Percentiles rank a stretch among this genome's conserved stretches.
Conservation (phyloP, 2,329 filamentous ascomycete species). For the Pyricularia grisea region DNA sequence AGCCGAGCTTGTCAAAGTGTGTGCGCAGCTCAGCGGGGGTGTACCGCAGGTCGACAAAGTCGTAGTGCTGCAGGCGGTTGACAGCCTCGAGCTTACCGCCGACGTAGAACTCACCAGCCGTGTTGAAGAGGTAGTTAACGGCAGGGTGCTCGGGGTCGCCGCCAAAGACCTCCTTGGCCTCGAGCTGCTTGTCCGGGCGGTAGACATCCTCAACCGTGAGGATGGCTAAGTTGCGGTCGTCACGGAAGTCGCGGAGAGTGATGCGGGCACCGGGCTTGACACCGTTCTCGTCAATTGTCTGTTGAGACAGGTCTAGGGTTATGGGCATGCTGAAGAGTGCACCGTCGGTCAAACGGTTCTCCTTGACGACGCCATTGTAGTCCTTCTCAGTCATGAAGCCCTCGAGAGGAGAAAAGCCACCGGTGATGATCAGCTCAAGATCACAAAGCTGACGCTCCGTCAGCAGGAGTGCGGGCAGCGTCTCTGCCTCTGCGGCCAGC, state of each 20-base stretch:
- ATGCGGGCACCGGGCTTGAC: slow-evolving; percentile 75
- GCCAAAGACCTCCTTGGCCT: slow-evolving; percentile 91
- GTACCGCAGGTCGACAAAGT: slow-evolving; percentile 92
- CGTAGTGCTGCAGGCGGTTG: slow-evolving; percentile 94
- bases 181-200: slow-evolving; percentile 82
- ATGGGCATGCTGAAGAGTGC: slow-evolving; percentile 96
- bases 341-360: slow-evolving; percentile 79
- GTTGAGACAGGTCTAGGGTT: slow-evolving; percentile 73
- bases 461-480: slow-evolving; percentile 72
- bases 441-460: slow-evolving; percentile 95
- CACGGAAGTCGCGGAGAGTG: slow-evolving; percentile 87
- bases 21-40: slow-evolving; percentile 88
- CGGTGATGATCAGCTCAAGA: slow-evolving; percentile 93
- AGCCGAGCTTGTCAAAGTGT: slow-evolving; percentile 99
- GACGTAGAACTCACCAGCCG: slow-evolving; percentile 79
- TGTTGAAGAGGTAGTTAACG: slow-evolving; percentile 77
- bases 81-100: slow-evolving; percentile 95
- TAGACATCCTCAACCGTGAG: slow-evolving; percentile 94
- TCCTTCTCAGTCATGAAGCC: slow-evolving; percentile 97
- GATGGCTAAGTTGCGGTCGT: slow-evolving; percentile 93
- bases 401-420: slow-evolving; percentile 95
- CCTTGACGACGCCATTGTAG: slow-evolving; percentile 86
- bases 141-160: slow-evolving; percentile 87
- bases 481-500: slow-evolving; percentile 78
- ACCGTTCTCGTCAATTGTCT: slow-evolving; percentile 63